These are phyloP conservation scores for Cordia subcordata DNA, from an alignment of 257 asterid species.

Conservation along the genomic window DNA sequence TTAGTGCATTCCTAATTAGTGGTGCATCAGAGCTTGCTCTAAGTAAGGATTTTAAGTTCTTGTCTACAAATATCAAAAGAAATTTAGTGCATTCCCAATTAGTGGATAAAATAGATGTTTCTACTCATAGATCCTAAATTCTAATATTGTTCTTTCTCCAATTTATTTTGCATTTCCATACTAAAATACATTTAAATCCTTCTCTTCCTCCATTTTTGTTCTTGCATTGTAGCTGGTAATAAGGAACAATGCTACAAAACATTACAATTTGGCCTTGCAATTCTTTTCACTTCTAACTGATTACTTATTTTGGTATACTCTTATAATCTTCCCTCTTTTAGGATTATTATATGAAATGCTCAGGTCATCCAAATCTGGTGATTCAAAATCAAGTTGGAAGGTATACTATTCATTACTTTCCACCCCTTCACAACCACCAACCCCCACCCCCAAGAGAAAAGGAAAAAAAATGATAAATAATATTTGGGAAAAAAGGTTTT, in stretches of 20 bases:
- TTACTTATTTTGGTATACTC: slow-evolving; percentile 19
- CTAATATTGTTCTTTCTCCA: not conserved
- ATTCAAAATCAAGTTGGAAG: slow-evolving; percentile 87
- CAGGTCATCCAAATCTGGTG: slow-evolving; percentile 56
- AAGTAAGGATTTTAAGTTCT: not conserved
- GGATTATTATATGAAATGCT: slow-evolving; percentile 92
- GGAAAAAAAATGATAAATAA: too few relatives aligned
- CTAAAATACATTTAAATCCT: too few relatives aligned
- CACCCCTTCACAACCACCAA: too few relatives aligned
- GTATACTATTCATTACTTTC: slow-evolving; percentile 38
- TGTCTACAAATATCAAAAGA: not conserved
- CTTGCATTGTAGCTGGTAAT: not conserved
- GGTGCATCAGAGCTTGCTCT: not conserved
- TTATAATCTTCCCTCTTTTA: slow-evolving; percentile 9
- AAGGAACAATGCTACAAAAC: not conserved
- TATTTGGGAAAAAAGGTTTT: too few relatives aligned
- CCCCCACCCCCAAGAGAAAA: too few relatives aligned
- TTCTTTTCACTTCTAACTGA: slow-evolving; percentile 10
- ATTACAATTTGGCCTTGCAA: slow-evolving; percentile 6
- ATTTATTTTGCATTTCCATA: not conserved
- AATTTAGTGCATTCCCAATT: too few relatives aligned
- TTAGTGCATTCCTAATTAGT: too few relatives aligned
- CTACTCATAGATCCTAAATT: not conserved
- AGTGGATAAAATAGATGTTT: not conserved
- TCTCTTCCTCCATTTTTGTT: not conserved